Conservation (phyloP, 768 basidiomycete species). For the Lentinula guzmanii region DNA sequence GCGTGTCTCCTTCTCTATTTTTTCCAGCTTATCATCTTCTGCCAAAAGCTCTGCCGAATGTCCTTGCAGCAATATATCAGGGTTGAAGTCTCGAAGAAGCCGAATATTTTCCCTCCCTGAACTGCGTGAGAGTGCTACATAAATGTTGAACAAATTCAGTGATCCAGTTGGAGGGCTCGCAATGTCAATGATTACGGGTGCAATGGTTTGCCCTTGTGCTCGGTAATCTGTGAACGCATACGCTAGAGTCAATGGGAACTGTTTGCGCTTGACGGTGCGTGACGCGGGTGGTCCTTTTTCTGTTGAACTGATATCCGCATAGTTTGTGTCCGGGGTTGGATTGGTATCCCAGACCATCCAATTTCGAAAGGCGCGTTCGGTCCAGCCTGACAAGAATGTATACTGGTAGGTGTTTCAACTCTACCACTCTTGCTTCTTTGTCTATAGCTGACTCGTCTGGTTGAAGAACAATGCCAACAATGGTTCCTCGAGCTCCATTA, state of each 20-base stretch:
- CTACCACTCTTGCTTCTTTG: constrained; percentile 10
- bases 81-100: background rate
- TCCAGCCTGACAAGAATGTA: constrained; percentile 13
- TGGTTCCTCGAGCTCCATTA: constrained; percentile 19
- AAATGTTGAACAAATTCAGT: background rate
- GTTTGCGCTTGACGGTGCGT: background rate
- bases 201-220: background rate
- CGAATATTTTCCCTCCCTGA: background rate
- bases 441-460: constrained; percentile 17
- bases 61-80: background rate
- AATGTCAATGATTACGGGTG: background rate
- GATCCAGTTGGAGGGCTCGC: background rate
- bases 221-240: background rate
- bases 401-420: constrained; percentile 18
- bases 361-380: too few relatives aligned
- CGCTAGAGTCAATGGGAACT: background rate
- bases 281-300: background rate
- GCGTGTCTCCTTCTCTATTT: background rate
- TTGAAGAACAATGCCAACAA: constrained; percentile 21
- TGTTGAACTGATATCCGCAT: background rate
- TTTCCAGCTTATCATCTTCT: background rate
- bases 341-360: background rate
- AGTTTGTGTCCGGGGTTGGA: background rate
- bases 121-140: background rate
- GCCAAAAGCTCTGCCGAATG: background rate